Percentiles rank a stretch among this genome's conserved stretches.
Evolutionary conservation across 225 moss, liverwort and hornwort species (phyloP).

Genomic region (Pseudisothecium myosuroides): DNA sequence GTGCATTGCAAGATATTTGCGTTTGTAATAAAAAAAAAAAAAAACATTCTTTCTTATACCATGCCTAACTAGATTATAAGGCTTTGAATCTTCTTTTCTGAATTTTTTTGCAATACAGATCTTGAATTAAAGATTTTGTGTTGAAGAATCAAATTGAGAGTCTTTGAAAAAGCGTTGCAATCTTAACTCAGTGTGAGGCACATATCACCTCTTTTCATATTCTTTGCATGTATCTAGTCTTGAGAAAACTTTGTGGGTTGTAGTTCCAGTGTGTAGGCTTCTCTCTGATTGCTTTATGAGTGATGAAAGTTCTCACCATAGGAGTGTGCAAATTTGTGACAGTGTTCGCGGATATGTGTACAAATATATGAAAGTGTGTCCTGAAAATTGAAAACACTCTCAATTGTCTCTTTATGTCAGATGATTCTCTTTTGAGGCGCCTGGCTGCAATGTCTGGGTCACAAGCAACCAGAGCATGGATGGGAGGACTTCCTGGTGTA

Average conservation of each 20-base stretch:
- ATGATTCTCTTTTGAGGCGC: slow-evolving; percentile 61
- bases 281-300: background rate
- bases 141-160: too few relatives aligned
- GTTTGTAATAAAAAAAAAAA: too few relatives aligned
- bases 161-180: slow-evolving; percentile 14
- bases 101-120: too few relatives aligned
- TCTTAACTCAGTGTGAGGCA: slow-evolving; percentile 71
- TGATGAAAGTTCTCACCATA: background rate
- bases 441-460: slow-evolving; percentile 57
- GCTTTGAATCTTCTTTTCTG: too few relatives aligned
- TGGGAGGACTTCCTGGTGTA: slow-evolving; percentile 91
- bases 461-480: slow-evolving; percentile 81
- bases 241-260: background rate
- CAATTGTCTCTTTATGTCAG: slow-evolving; percentile 15
- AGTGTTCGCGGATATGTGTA: background rate
- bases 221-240: background rate
- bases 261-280: background rate
- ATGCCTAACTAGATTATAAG: too few relatives aligned
- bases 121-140: too few relatives aligned
- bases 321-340: background rate
- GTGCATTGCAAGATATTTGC: too few relatives aligned
- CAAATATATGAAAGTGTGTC: background rate
- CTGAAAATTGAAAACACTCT: background rate
- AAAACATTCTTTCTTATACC: too few relatives aligned
- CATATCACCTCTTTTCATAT: background rate